Evolutionary conservation across 2,329 filamentous ascomycete species (phyloP).

Genomic region (Trichoderma polysporum): DNA sequence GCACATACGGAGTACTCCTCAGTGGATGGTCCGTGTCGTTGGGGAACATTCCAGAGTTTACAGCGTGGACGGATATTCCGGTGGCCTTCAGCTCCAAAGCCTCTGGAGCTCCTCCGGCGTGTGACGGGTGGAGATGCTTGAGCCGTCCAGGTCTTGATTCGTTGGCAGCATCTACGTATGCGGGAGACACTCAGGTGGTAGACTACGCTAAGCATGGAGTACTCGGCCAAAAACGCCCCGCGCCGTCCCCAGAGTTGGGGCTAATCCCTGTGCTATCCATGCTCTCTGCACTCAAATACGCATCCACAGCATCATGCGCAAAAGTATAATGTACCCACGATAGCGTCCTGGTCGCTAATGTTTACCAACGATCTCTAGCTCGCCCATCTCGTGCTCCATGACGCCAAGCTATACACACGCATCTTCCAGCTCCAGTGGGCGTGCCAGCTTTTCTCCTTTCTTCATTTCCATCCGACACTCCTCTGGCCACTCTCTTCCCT

Average conservation of each 20-base stretch:
- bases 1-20: background rate
- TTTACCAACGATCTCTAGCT: conserved; percentile 38
- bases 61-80: conserved; percentile 13
- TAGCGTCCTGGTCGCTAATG: conserved; percentile 9
- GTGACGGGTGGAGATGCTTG: conserved; percentile 9
- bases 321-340: conserved; percentile 20
- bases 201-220: conserved; percentile 21
- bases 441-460: conserved; percentile 25
- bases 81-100: conserved; percentile 4
- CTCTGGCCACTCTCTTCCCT: conserved; percentile 29
- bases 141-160: background rate
- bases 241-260: conserved; percentile 21
- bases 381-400: conserved; percentile 52
- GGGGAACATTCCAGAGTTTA: conserved; percentile 12
- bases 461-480: conserved; percentile 33
- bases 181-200: conserved; percentile 12
- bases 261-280: conserved; percentile 21
- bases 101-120: conserved; percentile 10
- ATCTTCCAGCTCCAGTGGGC: conserved; percentile 28
- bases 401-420: conserved; percentile 45
- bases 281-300: background rate
- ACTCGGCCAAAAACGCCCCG: conserved; percentile 22
- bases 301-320: conserved; percentile 14
- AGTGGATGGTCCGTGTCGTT: conserved; percentile 6
- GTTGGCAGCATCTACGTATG: background rate